These are phyloP conservation scores for Mercurialis annua DNA, from an alignment of 345 rosid species.

Conservation along the genomic window DNA sequence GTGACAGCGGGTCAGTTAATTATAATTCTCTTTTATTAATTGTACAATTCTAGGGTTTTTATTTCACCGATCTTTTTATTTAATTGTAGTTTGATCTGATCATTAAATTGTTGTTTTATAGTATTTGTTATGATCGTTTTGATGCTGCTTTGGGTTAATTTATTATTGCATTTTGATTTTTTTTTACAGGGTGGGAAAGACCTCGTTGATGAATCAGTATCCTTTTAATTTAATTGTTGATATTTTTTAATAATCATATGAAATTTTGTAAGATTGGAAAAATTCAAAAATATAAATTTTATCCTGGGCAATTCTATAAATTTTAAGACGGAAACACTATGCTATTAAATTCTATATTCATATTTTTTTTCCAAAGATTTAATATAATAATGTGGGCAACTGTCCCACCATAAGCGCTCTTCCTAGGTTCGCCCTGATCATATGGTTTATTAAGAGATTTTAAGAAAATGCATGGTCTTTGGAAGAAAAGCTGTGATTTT, in stretches of 20 bases:
- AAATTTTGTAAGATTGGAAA: too few species aligned
- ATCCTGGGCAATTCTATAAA: too few species aligned
- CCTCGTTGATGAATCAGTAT: conserved; percentile 35
- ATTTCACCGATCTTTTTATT: not conserved
- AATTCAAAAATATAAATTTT: too few species aligned
- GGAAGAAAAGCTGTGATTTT: too few species aligned
- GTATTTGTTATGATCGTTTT: not conserved
- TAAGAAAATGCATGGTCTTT: not conserved
- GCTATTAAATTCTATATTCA: too few species aligned
- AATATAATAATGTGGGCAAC: too few species aligned
- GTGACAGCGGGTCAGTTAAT: conserved; percentile 30
- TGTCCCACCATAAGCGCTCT: too few species aligned
- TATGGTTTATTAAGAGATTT: not conserved
- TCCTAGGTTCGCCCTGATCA: too few species aligned
- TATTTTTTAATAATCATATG: not conserved
- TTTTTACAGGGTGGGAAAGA: conserved; percentile 29
- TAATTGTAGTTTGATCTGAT: not conserved
- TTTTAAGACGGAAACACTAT: too few species aligned
- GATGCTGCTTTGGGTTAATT: not conserved
- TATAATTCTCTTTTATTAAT: not conserved
- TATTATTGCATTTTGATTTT: not conserved
- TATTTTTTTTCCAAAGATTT: too few species aligned
- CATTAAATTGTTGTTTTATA: not conserved
- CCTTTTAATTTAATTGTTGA: conserved; percentile 2
- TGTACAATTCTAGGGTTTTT: not conserved